Conservation (phyloP, 768 basidiomycete species). For the Tulasnella sp. region DNA sequence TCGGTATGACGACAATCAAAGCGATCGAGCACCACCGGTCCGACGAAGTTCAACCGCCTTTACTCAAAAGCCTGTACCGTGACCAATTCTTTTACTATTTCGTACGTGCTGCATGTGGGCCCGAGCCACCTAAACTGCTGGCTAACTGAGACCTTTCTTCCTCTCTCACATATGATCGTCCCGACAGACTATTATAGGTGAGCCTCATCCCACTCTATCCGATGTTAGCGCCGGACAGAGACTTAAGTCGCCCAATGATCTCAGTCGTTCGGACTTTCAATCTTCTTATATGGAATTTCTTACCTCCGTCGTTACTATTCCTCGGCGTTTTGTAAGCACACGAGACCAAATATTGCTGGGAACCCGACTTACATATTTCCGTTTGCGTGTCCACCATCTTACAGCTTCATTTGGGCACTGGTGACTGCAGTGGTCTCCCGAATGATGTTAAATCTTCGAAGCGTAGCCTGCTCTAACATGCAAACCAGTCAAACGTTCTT, state of each 20-base stretch:
- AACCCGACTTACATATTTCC: not conserved
- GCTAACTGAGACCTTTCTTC: not conserved
- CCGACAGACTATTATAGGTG: not conserved
- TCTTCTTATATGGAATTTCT: not conserved
- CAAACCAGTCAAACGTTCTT: not conserved
- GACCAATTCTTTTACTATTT: conserved; percentile 7
- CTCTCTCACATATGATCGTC: not conserved
- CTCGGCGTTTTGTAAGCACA: not conserved
- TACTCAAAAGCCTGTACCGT: conserved; percentile 5
- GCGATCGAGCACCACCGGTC: not conserved
- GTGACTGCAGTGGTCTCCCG: not conserved
- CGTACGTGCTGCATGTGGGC: not conserved
- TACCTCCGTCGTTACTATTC: not conserved
- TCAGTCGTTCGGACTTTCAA: conserved; percentile 4
- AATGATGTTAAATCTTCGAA: not conserved
- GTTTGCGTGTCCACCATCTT: not conserved
- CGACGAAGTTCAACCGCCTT: not conserved
- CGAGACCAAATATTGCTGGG: not conserved
- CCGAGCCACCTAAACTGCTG: not conserved
- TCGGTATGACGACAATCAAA: not conserved
- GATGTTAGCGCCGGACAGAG: not conserved
- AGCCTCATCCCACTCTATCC: not conserved
- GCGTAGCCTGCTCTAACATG: not conserved
- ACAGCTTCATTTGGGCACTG: conserved; percentile 4
- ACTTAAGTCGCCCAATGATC: not conserved